Percentiles rank a stretch among this genome's conserved stretches.
These are phyloP conservation scores for Alternaria brassicicola DNA, from an alignment of 2,329 filamentous ascomycete genomes.

Conservation along the genomic window DNA sequence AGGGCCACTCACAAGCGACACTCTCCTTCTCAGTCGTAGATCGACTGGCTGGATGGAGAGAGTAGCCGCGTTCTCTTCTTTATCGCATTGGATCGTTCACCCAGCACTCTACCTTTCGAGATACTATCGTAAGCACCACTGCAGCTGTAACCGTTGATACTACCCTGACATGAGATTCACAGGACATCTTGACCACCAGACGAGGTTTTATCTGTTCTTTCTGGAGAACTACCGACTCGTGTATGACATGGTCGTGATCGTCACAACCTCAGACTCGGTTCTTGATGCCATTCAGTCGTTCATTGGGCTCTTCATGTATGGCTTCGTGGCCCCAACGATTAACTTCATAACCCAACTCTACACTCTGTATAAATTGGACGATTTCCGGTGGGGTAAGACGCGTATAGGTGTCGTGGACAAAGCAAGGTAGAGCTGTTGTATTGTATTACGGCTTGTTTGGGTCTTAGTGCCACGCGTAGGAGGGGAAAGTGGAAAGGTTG, in stretches of 20 bases:
- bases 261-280: background rate
- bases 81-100: slow-evolving; percentile 1
- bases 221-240: background rate
- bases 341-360: slow-evolving; percentile 4
- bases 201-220: background rate
- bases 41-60: slow-evolving; percentile 7
- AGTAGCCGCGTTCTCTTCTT: slow-evolving; percentile 1
- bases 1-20: slow-evolving; percentile 10
- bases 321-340: background rate
- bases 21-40: slow-evolving; percentile 1
- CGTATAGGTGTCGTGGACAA: background rate
- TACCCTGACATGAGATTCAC: background rate
- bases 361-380: slow-evolving; percentile 6
- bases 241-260: background rate
- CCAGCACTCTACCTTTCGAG: slow-evolving; percentile 4
- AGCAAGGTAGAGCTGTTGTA: background rate
- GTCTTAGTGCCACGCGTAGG: background rate
- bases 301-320: background rate
- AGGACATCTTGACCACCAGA: background rate
- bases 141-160: background rate
- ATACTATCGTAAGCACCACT: slow-evolving; percentile 4
- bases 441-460: background rate
- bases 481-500: background rate
- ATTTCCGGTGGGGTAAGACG: slow-evolving; percentile 13
- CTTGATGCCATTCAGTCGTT: background rate